Conservation (phyloP, 2,329 filamentous ascomycete species). For the Mycosphaerella sp. region DNA sequence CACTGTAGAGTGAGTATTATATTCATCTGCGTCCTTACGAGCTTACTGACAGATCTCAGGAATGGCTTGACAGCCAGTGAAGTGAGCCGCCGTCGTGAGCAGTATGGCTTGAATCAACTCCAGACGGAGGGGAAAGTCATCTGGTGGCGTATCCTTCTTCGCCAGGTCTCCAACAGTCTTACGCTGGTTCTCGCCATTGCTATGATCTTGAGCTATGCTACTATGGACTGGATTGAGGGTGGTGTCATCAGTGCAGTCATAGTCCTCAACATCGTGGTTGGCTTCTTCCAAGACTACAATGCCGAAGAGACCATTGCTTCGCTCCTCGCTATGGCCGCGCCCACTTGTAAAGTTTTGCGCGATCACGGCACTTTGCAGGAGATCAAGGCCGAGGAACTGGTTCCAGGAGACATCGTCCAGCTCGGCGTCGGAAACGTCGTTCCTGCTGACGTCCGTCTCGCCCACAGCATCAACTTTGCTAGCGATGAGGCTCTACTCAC, state of each 20-base stretch:
- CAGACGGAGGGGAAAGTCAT: conserved; percentile 27
- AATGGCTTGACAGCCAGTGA: conserved; percentile 23
- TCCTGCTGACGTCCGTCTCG: conserved; percentile 56
- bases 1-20: conserved; percentile 17
- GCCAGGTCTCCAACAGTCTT: conserved; percentile 36
- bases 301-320: conserved; percentile 56
- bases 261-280: conserved; percentile 52
- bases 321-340: conserved; percentile 50
- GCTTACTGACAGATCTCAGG: conserved; percentile 10
- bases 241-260: conserved; percentile 55
- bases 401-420: conserved; percentile 61
- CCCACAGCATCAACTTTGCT: conserved; percentile 66
- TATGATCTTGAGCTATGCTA: conserved; percentile 54
- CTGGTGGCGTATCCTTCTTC: conserved; percentile 31
- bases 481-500: conserved; percentile 67
- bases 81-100: conserved; percentile 20
- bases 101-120: conserved; percentile 29
- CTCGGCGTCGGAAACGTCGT: conserved; percentile 60
- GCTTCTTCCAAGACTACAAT: conserved; percentile 55
- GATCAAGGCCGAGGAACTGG: conserved; percentile 53
- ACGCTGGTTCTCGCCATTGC: conserved; percentile 47
- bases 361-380: conserved; percentile 46
- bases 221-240: conserved; percentile 55
- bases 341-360: conserved; percentile 51
- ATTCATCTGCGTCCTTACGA: not conserved